Evolutionary conservation across 148 eudicot genomes (phyloP), one percentile per base, ranked within the genome.

Genomic region (Agrostemma githago): DNA sequence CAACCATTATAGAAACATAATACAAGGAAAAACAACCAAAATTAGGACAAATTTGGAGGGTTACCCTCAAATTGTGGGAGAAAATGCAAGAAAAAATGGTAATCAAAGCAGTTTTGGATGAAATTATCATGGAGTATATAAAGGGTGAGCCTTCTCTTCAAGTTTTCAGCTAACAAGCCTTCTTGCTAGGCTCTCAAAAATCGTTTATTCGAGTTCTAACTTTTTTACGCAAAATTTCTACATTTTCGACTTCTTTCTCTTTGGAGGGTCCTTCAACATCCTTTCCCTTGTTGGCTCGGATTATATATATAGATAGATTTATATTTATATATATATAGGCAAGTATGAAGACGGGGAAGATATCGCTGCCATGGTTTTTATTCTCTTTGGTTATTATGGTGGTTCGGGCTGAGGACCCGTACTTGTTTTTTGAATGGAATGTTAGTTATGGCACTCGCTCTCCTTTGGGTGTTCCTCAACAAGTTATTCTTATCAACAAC

Each of bases 381-480:
- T 9, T 77, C 10, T 71, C 83, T 6, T 60, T 79, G 81, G 53
- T 74, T 69, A 72, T 79, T 8, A 73, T 77, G 79, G 34, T 82
- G 71, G 91, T 76, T 3, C 70, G 66, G 4, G 95, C 86, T 4
- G 95, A 80, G 76, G 91, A 88, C 69, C 95, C 95, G 3, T 85
- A 85, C 57, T n/a, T 85, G 75, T 85, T 74, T 70, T 90, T 73
- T 60, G 73, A 70, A 4, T 90, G 90, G 96, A 81, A 85, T 4
- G 86, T 88, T 8, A 82, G 80, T 9, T 90, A 90, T 53, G 90
- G 90, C 3, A 82, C 82, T 58, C 84, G 73, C 2, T 82, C 90
- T 3, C 96, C 92, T 0, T 78, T 90, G 51, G 96, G 95, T 16
- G 83, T 81, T 38, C 88, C 92, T 12, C 86, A 88, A 72, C 88